phyloP scores from a whole-genome alignment of 768 basidiomycete genomes.

The Lactarius akahatsu region DNA sequence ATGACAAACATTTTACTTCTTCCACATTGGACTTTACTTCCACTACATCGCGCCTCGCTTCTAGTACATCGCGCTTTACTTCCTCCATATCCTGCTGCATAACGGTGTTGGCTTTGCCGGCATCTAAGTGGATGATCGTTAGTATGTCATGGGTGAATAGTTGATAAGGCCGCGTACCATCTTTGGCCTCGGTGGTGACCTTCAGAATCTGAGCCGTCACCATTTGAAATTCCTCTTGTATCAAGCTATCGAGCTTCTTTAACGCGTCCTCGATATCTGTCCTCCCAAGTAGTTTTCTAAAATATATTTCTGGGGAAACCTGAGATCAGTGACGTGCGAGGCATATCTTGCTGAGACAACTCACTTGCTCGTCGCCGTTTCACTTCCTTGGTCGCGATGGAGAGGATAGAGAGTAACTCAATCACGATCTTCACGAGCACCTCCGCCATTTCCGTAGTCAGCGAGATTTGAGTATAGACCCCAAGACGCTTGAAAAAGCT shows the following conservation, averaged over 20 bases:
- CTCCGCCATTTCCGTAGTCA: neutral
- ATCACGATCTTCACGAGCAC: neutral
- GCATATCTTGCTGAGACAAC: neutral
- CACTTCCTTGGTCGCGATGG: neutral
- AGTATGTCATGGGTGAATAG: rapidly evolving
- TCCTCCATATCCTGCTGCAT: too few relatives aligned
- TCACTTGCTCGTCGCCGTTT: neutral
- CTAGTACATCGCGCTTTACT: too few relatives aligned
- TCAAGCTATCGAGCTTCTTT: too few relatives aligned
- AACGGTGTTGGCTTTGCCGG: too few relatives aligned
- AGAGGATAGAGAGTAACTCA: neutral
- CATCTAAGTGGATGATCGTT: rapidly evolving
- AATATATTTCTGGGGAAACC: neutral
- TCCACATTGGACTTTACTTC: too few relatives aligned
- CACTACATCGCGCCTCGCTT: too few relatives aligned
- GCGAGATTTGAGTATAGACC: neutral
- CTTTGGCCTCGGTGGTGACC: too few relatives aligned
- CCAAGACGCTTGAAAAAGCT: neutral
- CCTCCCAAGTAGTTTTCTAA: neutral
- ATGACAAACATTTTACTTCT: too few relatives aligned
- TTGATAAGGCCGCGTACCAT: too few relatives aligned
- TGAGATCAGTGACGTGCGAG: neutral
- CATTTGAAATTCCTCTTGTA: too few relatives aligned
- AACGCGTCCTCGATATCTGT: neutral
- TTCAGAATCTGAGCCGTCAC: too few relatives aligned